These are phyloP conservation scores for Filosporella fistucella DNA, from an alignment of 495 filamentous ascomycete species.

Conservation along the genomic window DNA sequence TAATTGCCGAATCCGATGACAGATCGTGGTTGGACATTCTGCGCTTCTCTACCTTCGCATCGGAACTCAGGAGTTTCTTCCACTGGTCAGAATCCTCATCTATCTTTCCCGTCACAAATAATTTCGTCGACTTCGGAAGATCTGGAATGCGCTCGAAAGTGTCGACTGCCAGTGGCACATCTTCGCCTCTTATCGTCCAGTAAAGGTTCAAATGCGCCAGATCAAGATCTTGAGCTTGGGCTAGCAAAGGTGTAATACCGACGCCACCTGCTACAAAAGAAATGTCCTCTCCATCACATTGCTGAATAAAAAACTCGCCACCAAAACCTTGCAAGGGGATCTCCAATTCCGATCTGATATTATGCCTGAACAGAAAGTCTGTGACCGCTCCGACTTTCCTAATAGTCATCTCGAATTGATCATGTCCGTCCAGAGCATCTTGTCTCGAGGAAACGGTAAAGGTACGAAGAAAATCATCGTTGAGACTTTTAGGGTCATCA, in stretches of 20 bases:
- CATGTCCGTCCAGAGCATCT: conserved; percentile 27
- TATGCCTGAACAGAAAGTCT: conserved; percentile 53
- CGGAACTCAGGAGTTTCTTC: conserved; percentile 28
- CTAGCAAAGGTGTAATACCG: conserved; percentile 73
- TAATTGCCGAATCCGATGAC: conserved; percentile 30
- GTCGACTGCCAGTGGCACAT: conserved; percentile 59
- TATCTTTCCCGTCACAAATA: conserved; percentile 58
- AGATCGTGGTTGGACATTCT: conserved; percentile 56
- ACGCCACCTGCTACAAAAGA: conserved; percentile 71
- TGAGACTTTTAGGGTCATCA: conserved; percentile 68
- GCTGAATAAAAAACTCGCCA: conserved; percentile 56
- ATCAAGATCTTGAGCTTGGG: conserved; percentile 50
- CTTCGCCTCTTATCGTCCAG: conserved; percentile 59
- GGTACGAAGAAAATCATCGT: conserved; percentile 78
- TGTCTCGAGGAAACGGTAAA: conserved; percentile 69
- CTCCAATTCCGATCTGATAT: conserved; percentile 48
- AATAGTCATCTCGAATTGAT: conserved; percentile 67
- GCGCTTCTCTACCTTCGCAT: conserved; percentile 37
- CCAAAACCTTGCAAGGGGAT: conserved; percentile 68
- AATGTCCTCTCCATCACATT: conserved; percentile 28
- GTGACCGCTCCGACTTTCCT: conserved; percentile 66
- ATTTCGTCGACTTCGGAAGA: conserved; percentile 42
- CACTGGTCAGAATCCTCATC: conserved; percentile 20
- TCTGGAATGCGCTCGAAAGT: conserved; percentile 45
- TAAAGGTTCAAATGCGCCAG: conserved; percentile 37